These are phyloP conservation scores for Tolypocladium nubicola DNA, from an alignment of 2,329 filamentous ascomycete genomes.

Conservation along the genomic window DNA sequence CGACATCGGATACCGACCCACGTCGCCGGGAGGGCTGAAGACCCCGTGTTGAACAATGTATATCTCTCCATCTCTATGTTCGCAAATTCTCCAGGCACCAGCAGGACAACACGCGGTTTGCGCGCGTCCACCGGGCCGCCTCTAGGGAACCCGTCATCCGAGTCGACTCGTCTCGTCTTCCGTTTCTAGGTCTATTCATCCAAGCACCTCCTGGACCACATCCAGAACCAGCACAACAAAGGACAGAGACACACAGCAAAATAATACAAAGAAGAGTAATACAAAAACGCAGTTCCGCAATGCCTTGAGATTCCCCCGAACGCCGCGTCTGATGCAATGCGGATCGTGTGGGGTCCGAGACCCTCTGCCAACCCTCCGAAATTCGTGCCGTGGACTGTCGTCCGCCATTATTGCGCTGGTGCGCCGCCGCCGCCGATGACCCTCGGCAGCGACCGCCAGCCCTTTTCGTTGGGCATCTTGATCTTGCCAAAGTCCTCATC, in stretches of 20 bases:
- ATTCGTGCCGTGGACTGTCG: neutral
- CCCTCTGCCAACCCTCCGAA: neutral
- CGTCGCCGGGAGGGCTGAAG: neutral
- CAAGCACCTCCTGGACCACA: neutral
- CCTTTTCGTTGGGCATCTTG: slow-evolving; percentile 43
- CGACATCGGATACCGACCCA: neutral
- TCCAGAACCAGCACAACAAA: neutral
- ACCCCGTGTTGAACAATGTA: neutral
- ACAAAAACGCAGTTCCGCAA: neutral
- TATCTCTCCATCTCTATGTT: neutral
- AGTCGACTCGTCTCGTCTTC: neutral
- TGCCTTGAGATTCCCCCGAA: slow-evolving; percentile 4
- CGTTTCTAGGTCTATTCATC: neutral
- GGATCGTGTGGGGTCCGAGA: neutral
- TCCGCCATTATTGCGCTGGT: slow-evolving; percentile 4
- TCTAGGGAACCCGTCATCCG: neutral
- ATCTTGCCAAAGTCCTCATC: slow-evolving; percentile 85
- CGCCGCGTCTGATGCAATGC: slow-evolving; percentile 10
- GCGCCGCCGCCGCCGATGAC: slow-evolving; percentile 30
- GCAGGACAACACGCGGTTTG: neutral
- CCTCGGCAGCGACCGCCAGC: slow-evolving; percentile 42
- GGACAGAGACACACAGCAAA: neutral
- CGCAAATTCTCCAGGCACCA: neutral
- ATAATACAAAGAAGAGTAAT: neutral
- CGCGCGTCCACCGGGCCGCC: neutral